Base-by-base conservation (phyloP, 2,329 filamentous ascomycete genomes). In the Neonectria hederae region DNA sequence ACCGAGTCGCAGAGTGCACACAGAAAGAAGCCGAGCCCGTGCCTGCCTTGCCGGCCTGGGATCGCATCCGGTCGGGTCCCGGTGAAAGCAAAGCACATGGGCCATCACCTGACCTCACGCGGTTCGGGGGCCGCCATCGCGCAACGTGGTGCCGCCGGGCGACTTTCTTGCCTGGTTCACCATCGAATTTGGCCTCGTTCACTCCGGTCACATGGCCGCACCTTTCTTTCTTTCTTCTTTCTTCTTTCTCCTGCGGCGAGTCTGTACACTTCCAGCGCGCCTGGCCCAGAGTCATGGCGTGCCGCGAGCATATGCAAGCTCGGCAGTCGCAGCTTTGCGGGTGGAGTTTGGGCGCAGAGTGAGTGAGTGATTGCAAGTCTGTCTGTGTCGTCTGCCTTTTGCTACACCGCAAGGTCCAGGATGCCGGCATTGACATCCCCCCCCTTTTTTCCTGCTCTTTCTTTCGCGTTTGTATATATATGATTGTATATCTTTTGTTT, bases 101-200 rank as follows among this genome's bases (percentile, higher is more conserved):
- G 42, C n/a, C 49, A 52, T 66, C 59, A 62, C 46, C 58, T 68
- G 56, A 68, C 53, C 62, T 69, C 63, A 64, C 59, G 57, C 66
- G 62, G 49, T 63, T 65, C 46, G 17, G 24, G 30, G 30, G 48
- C 48, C 22, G 28, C 35, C 35, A 68, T 56, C 46, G 61, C 65
- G 59, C 60, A 63, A 66, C 60, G 24, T 54, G 45, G 58, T 65
- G 55, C 57, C 54, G 28, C 21, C 14, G 40, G 11, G 14, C 35
- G 38, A 26, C 17, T 32, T 63, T 32, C 49, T 57, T 42, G 32
- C 40, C 51, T 52, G 35, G 35, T 21, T 21, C 9, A 42, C 9
- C n/a, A 19, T 30, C 19, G 24, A 51, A 38, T n/a, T 7, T 14
- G 35, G 35, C 14, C 14, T 38, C 14, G 4, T 43, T 24, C 30